Evolutionary conservation across 257 asterid species (phyloP), one percentile per base, ranked within the genome.

Genomic region (Capsicum chinense): DNA sequence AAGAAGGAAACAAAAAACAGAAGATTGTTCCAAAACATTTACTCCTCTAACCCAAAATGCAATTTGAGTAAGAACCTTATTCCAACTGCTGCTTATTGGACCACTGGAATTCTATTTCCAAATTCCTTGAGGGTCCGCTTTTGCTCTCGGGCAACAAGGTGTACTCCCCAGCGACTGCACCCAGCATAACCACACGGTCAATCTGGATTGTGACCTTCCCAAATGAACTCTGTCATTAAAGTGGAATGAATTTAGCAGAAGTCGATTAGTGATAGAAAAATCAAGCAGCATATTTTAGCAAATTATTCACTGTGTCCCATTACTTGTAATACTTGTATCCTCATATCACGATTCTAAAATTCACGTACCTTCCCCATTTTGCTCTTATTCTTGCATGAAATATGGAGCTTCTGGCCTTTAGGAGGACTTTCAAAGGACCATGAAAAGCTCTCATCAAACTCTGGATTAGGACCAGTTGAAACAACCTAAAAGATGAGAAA

Each of bases 371-470:
- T 97, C 74, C 98, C 99, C 98, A 97, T 93, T 85, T 97, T 97
- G 97, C 98, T 97, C 94, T 97, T 95, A 85, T 97, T 97, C 93
- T 97, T 97, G 98, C 99, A 94, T 58, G 99, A 97, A 84, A 97
- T 97, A 87, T 97, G 99, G 84, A 97, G 97, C 90, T 97, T 97
- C 94, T 94, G 98, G 87, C 99, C 99, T 86, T 96, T 96, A 26
- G 99, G 99, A 79, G 99, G 99, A 89, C 99, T 94, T 89, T 96
- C 99, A 47, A 94, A 94, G 80, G 98, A 92, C 99, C 98, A 96
- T 0, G 94, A 86, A 83, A 96, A 96, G 90, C 97, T 96, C 89
- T 96, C 99, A 0, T 95, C 99, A 93, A 98, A 96, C 82, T 93
- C 98, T 33, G 99, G 99, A 83, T 95, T 96, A 83, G 99, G 98